These are phyloP conservation scores for Colletotrichum nymphaeae DNA, from an alignment of 2,329 filamentous ascomycete genomes.

Conservation along the genomic window DNA sequence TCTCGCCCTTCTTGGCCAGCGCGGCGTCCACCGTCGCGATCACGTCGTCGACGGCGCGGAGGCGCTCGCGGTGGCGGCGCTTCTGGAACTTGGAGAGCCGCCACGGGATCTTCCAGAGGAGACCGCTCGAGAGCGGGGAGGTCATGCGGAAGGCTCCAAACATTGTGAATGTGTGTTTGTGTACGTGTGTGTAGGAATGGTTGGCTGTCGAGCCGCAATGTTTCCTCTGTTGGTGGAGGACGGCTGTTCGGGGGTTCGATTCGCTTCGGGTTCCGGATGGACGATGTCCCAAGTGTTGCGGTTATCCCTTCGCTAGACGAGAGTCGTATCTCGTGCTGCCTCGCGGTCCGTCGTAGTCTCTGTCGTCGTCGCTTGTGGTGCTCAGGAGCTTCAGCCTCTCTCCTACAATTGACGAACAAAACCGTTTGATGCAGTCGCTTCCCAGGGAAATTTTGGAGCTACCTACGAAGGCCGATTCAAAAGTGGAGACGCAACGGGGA, in stretches of 20 bases:
- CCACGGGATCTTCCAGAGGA: slow-evolving; percentile 98
- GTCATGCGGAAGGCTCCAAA: slow-evolving; percentile 87
- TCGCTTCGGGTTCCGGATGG: neutral
- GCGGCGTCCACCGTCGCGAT: slow-evolving; percentile 85
- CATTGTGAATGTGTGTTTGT: slow-evolving; percentile 71
- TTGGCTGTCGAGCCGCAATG: too few relatives aligned
- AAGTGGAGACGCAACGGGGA: neutral
- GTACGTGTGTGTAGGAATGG: too few relatives aligned
- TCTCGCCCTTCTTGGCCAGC: slow-evolving; percentile 77
- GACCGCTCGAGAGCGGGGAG: slow-evolving; percentile 79
- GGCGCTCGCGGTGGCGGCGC: slow-evolving; percentile 82
- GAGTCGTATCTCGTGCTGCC: neutral
- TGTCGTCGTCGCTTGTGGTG: neutral
- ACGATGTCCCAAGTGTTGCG: neutral
- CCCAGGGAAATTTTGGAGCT: slow-evolving; percentile 34
- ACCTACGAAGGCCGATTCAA: neutral
- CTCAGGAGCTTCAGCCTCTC: neutral
- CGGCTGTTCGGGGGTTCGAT: neutral
- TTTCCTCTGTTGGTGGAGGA: neutral
- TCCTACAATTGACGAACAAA: neutral
- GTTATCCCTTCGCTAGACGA: fast-evolving
- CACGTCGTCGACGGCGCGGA: slow-evolving; percentile 88
- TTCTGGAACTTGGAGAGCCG: slow-evolving; percentile 93
- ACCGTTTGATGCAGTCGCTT: neutral
- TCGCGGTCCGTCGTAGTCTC: neutral